phyloP scores from a whole-genome alignment of 805 yeast species.

The Kodamaea kakaduensis region DNA sequence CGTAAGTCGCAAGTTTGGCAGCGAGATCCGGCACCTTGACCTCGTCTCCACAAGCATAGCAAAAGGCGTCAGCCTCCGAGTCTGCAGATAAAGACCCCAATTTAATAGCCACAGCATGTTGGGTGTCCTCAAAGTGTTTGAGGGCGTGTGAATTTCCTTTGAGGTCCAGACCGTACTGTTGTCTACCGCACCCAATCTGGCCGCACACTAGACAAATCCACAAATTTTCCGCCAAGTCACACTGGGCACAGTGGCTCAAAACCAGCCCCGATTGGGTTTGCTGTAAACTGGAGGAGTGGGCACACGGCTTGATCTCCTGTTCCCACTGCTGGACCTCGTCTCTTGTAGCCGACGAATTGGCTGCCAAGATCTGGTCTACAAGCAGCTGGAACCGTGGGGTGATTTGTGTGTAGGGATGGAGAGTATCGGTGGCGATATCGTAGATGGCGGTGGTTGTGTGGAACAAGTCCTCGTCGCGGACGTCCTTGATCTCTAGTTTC shows the following conservation, averaged over 20 bases:
- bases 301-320: conserved; percentile 76
- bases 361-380: conserved; percentile 45
- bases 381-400: conserved; percentile 22
- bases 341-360: conserved; percentile 56
- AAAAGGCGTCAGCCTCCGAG: conserved; percentile 74
- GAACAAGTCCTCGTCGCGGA: conserved; percentile 59
- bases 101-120: conserved; percentile 84
- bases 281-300: conserved; percentile 59
- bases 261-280: conserved; percentile 26
- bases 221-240: conserved; percentile 69
- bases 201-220: conserved; percentile 96
- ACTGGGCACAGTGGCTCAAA: conserved; percentile 47
- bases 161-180: conserved; percentile 81
- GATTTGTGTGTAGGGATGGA: conserved; percentile 19
- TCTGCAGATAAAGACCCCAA: conserved; percentile 81
- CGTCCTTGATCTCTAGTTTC: conserved; percentile 64
- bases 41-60: conserved; percentile 88
- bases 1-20: conserved; percentile 50
- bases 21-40: conserved; percentile 63
- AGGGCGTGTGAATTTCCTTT: conserved; percentile 95
- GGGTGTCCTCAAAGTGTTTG: conserved; percentile 53
- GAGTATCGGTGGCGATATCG: conserved; percentile 29
- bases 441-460: conserved; percentile 43
- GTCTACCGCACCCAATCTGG: conserved; percentile 88
- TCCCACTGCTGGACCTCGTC: conserved; percentile 90